Conservation (phyloP, 192 early-diverging fungal species). For the Coemansia brasiliensis region DNA sequence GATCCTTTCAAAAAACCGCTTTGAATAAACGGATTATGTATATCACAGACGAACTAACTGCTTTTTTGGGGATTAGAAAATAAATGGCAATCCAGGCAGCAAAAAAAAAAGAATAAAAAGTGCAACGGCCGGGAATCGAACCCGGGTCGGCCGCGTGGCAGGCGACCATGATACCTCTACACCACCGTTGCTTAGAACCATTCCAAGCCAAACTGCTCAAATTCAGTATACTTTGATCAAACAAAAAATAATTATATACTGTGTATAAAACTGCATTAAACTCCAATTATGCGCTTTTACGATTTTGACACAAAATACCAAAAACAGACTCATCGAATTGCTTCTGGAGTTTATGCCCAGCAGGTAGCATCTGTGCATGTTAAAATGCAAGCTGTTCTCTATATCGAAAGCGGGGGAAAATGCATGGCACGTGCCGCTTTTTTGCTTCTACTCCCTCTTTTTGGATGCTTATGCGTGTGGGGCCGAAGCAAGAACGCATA, state of each 20-base stretch:
- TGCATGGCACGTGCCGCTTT: slow-evolving; percentile 1
- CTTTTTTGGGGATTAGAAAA: too few species aligned
- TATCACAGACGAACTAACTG: too few species aligned
- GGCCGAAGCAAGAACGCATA: neutral
- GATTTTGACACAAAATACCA: too few species aligned
- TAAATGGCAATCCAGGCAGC: too few species aligned
- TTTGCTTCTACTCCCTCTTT: slow-evolving; percentile 9
- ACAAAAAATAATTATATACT: too few species aligned
- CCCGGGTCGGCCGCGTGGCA: slow-evolving; percentile 80
- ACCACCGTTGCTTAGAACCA: slow-evolving; percentile 53
- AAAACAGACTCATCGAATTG: too few species aligned
- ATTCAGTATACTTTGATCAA: too few species aligned
- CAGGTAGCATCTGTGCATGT: too few species aligned
- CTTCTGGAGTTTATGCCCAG: too few species aligned
- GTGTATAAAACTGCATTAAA: too few species aligned
- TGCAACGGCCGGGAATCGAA: slow-evolving; percentile 78
- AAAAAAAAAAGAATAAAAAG: slow-evolving; percentile 6
- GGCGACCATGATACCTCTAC: slow-evolving; percentile 76
- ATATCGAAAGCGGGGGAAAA: neutral
- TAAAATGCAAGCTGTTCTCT: too few species aligned
- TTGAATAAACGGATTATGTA: neutral
- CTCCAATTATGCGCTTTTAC: too few species aligned
- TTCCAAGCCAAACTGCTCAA: slow-evolving; percentile 16
- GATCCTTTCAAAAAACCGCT: neutral
- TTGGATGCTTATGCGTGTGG: slow-evolving; percentile 1